Percentiles rank a stretch among this genome's conserved stretches.
Evolutionary conservation across 2,329 filamentous ascomycete species (phyloP).

Genomic region (Didymella pinodella): DNA sequence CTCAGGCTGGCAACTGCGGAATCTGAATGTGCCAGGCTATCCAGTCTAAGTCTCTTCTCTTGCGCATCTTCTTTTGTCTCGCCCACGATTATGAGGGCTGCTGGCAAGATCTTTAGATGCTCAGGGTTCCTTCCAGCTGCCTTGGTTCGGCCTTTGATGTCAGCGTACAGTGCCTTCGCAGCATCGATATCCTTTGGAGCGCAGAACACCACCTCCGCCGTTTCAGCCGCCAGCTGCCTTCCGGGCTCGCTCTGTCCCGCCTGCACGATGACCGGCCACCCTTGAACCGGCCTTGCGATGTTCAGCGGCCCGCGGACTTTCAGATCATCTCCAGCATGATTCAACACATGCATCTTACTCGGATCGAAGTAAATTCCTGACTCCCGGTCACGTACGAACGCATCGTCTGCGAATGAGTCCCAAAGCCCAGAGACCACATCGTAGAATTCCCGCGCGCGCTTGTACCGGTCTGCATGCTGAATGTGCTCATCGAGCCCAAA

Average conservation of each 20-base stretch:
- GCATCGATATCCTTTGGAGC: background rate
- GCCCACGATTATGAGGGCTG: background rate
- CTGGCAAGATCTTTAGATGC: background rate
- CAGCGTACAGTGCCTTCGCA: background rate
- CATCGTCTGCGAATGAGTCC: background rate
- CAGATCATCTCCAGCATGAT: background rate
- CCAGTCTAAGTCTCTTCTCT: background rate
- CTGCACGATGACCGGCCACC: background rate
- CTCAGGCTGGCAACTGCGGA: background rate
- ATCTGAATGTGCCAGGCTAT: background rate
- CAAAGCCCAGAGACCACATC: background rate
- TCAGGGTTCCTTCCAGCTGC: background rate
- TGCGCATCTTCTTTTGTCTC: background rate
- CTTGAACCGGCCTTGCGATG: background rate
- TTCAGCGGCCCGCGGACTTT: background rate
- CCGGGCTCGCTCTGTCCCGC: background rate
- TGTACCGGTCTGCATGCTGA: background rate
- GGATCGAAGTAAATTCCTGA: background rate
- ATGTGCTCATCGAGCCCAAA: background rate
- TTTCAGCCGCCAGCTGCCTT: background rate
- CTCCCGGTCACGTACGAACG: background rate
- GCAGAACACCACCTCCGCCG: background rate
- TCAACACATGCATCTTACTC: background rate
- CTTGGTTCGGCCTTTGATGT: background rate
- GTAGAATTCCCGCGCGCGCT: background rate